phyloP scores from a whole-genome alignment of 2,329 filamentous ascomycete genomes.

The Colletotrichum falcatum region DNA sequence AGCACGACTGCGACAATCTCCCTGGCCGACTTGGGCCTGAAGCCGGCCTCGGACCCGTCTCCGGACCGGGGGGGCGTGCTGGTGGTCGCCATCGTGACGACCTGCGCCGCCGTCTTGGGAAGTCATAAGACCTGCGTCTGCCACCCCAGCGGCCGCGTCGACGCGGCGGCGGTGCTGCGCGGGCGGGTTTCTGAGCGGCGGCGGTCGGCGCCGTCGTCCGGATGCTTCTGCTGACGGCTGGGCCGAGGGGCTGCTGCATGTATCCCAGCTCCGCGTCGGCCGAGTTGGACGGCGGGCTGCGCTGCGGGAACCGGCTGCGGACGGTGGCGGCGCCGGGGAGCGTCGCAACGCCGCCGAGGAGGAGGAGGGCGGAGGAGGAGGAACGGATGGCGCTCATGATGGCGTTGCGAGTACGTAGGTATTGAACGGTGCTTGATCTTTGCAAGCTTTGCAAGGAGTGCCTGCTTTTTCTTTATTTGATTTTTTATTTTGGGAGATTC shows the following conservation, averaged over 20 bases:
- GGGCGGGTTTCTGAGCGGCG: not conserved
- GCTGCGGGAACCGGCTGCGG: conserved; percentile 36
- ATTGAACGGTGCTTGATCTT: not conserved
- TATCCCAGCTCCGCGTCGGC: conserved; percentile 37
- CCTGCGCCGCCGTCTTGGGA: conserved; percentile 25
- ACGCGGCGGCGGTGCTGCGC: not conserved
- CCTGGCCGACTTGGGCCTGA: not conserved
- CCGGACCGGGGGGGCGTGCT: not conserved
- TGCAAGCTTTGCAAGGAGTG: conserved; percentile 21
- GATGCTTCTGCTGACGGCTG: conserved; percentile 11
- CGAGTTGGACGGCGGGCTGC: conserved; percentile 7
- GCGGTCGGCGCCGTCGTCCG: not conserved
- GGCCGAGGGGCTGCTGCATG: conserved; percentile 37
- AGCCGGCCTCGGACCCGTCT: not conserved
- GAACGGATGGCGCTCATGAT: conserved; percentile 37
- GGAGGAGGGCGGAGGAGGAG: conserved; percentile 42
- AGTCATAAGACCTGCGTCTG: conserved; percentile 37
- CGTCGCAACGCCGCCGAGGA: conserved; percentile 43
- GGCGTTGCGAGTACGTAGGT: not conserved
- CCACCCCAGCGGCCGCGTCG: conserved; percentile 21
- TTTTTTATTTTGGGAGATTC: not conserved
- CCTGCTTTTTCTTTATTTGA: too few relatives aligned
- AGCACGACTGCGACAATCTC: conserved; percentile 21
- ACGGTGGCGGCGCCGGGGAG: conserved; percentile 43
- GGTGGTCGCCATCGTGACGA: conserved; percentile 33